These are phyloP conservation scores for Rosa lucieae DNA, from an alignment of 306 rosid genomes.

Conservation along the genomic window DNA sequence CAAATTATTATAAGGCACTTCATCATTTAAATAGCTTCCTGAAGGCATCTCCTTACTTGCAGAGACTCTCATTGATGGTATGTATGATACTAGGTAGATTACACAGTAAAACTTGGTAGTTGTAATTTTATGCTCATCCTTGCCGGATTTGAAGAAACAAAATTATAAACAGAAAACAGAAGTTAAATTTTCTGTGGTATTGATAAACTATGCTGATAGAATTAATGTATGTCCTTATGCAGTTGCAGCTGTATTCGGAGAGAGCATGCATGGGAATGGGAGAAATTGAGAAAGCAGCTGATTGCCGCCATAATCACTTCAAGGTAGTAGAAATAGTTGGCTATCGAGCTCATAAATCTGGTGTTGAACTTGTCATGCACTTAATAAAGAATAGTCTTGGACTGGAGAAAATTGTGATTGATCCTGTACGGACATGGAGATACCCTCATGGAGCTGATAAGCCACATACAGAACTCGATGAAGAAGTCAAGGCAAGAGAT, in stretches of 20 bases:
- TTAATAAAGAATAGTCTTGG: not conserved
- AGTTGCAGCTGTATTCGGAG: not conserved
- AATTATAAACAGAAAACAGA: not conserved
- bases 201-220: not conserved
- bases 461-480: not conserved
- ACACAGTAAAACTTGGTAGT: not conserved
- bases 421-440: not conserved
- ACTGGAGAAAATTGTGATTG: not conserved
- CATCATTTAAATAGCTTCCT: not conserved
- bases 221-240: not conserved
- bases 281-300: not conserved
- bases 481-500: not conserved
- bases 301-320: not conserved
- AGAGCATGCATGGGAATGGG: not conserved
- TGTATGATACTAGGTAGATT: not conserved
- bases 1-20: not conserved
- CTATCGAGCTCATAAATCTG: not conserved
- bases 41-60: not conserved
- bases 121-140: not conserved
- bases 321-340: not conserved
- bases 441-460: not conserved
- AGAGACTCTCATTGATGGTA: not conserved
- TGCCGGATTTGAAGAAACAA: not conserved
- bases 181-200: not conserved
- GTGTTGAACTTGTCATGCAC: not conserved